These are phyloP conservation scores for Mycosphaerella sp. DNA, from an alignment of 2,329 filamentous ascomycete species.

Conservation along the genomic window DNA sequence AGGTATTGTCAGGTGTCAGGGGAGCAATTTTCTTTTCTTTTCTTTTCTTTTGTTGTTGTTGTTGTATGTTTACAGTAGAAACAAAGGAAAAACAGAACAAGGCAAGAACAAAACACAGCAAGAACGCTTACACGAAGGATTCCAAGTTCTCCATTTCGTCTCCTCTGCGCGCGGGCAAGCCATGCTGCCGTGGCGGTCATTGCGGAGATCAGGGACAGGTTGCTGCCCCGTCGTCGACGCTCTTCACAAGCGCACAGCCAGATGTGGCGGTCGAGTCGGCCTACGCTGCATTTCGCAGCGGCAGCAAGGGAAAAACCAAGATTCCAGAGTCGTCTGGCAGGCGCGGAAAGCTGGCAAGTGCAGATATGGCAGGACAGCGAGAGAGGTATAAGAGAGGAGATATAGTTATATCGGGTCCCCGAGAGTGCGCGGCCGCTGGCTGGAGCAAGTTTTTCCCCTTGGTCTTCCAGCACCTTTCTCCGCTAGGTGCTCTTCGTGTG, in stretches of 20 bases:
- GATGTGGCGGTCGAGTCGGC: slow-evolving; percentile 2
- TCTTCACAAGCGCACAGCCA: background rate
- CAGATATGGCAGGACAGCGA: background rate
- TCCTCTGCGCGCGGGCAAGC: slow-evolving; percentile 14
- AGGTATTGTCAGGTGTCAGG: background rate
- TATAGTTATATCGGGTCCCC: no score
- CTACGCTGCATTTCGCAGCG: background rate
- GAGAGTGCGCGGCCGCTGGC: no score
- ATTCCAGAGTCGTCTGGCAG: background rate
- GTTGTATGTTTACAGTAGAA: no score
- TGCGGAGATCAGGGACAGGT: background rate
- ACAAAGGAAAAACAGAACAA: no score
- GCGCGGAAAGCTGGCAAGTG: background rate
- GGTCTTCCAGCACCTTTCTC: no score
- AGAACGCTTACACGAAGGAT: slow-evolving; percentile 11
- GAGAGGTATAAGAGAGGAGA: no score
- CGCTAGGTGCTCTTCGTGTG: background rate
- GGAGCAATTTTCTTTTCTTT: background rate
- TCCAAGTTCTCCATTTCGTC: slow-evolving; percentile 16
- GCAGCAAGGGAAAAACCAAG: background rate
- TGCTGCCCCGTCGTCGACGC: background rate
- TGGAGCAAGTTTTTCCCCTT: no score
- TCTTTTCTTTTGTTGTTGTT: no score
- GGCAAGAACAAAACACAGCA: no score
- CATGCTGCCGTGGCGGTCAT: slow-evolving; percentile 18